Evolutionary conservation across 441 rosid species (phyloP).

Genomic region (Geranium incanum): DNA sequence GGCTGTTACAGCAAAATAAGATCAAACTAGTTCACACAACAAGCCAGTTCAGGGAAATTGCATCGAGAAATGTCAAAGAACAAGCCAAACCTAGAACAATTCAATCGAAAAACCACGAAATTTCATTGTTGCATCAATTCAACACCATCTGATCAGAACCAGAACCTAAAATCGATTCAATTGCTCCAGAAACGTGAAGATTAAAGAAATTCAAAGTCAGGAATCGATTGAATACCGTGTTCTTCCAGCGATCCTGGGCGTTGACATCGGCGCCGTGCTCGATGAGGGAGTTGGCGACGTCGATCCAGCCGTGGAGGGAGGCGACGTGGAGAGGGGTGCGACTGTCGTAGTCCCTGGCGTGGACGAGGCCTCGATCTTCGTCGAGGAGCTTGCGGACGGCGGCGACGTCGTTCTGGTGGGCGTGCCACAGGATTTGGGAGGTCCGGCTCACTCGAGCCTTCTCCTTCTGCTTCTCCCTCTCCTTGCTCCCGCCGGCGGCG

Average conservation of each 20-base stretch:
- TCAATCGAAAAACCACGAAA: not conserved
- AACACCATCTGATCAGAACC: not conserved
- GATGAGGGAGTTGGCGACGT: conserved; percentile 71
- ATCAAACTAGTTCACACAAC: not conserved
- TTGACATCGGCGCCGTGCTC: conserved; percentile 93
- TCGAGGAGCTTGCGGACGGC: conserved; percentile 87
- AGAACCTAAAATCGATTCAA: not conserved
- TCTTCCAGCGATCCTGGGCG: conserved; percentile 31
- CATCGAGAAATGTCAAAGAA: not conserved
- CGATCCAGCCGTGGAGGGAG: conserved; percentile 91
- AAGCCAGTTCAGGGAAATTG: not conserved
- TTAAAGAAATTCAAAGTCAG: no score
- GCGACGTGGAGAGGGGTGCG: conserved; percentile 96
- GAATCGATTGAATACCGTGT: not conserved
- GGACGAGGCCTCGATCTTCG: conserved; percentile 77
- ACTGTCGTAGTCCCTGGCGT: conserved; percentile 83
- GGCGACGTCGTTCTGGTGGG: conserved; percentile 85
- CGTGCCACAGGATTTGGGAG: conserved; percentile 89
- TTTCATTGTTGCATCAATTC: not conserved
- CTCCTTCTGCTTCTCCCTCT: conserved; percentile 67
- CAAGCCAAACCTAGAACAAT: not conserved
- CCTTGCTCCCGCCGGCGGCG: conserved; percentile 16
- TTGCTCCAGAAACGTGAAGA: not conserved
- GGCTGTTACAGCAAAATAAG: conserved; percentile 45
- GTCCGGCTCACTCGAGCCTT: conserved; percentile 98